phyloP scores from a whole-genome alignment of 2,329 filamentous ascomycete genomes.

The Venturiaceae sp. region DNA sequence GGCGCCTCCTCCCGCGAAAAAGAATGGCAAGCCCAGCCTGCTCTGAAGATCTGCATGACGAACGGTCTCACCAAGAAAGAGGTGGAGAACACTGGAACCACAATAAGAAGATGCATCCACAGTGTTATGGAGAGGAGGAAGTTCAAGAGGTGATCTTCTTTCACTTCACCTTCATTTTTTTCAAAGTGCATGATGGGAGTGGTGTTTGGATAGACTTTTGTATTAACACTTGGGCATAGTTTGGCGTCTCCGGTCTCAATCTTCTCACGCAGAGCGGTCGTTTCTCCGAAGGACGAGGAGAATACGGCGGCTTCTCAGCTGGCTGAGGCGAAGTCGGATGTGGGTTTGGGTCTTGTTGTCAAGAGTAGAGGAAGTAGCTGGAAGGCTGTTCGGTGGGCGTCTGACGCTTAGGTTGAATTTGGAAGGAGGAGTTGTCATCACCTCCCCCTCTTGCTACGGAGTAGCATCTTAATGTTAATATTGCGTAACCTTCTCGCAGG shows the following conservation, averaged over 20 bases:
- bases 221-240: background rate
- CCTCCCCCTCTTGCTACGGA: background rate
- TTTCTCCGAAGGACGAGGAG: background rate
- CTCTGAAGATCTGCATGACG: slow-evolving; percentile 85
- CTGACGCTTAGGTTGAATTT: background rate
- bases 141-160: slow-evolving; percentile 6
- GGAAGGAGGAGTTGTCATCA: background rate
- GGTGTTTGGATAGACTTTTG: background rate
- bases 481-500: too few species aligned
- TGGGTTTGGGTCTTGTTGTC: too few species aligned
- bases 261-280: background rate
- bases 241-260: background rate
- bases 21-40: slow-evolving; percentile 60
- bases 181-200: too few species aligned
- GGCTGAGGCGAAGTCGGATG: background rate
- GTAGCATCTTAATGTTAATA: background rate
- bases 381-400: background rate
- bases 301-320: background rate
- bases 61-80: slow-evolving; percentile 86
- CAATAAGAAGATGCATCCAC: slow-evolving; percentile 84
- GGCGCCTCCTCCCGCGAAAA: slow-evolving; percentile 58
- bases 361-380: background rate
- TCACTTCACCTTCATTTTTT: background rate
- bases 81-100: slow-evolving; percentile 83
- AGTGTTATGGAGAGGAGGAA: slow-evolving; percentile 56